phyloP scores from a whole-genome alignment of 129 eudicot genomes.

The Tanacetum coccineum region DNA sequence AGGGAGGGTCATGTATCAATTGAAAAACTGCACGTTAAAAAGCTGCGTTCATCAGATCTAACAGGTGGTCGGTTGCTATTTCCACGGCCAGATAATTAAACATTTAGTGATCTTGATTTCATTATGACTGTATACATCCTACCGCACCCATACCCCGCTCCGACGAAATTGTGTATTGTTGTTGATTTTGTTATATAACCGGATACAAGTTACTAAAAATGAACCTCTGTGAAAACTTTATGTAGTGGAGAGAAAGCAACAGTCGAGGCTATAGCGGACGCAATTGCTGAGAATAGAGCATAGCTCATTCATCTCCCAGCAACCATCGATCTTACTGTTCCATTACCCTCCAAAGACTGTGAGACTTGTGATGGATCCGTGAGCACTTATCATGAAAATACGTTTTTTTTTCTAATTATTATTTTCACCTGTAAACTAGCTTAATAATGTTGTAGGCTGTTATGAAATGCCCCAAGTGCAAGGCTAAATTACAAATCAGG shows the following conservation, averaged over 20 bases:
- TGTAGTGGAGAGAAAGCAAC: constrained; percentile 92
- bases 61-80: background rate
- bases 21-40: constrained; percentile 66
- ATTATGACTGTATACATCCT: background rate
- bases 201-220: background rate
- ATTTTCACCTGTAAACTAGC: constrained; percentile 13
- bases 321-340: constrained; percentile 59
- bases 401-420: background rate
- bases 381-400: constrained; percentile 28
- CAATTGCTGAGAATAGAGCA: constrained; percentile 81
- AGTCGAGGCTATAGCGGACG: constrained; percentile 74
- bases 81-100: background rate
- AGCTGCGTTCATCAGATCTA: constrained; percentile 36
- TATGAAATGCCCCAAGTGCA: constrained; percentile 90
- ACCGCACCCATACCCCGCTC: no score
- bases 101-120: background rate
- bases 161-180: no score
- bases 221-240: background rate
- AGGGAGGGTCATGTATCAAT: constrained; percentile 83
- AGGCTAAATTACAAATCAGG: constrained; percentile 59
- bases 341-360: constrained; percentile 89
- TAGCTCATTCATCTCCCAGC: constrained; percentile 81
- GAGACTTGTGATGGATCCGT: constrained; percentile 93
- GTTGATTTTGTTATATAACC: background rate
- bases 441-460: constrained; percentile 63